These are phyloP conservation scores for Rhodosporidiobolus odoratus DNA, from an alignment of 768 basidiomycete species.

Conservation along the genomic window DNA sequence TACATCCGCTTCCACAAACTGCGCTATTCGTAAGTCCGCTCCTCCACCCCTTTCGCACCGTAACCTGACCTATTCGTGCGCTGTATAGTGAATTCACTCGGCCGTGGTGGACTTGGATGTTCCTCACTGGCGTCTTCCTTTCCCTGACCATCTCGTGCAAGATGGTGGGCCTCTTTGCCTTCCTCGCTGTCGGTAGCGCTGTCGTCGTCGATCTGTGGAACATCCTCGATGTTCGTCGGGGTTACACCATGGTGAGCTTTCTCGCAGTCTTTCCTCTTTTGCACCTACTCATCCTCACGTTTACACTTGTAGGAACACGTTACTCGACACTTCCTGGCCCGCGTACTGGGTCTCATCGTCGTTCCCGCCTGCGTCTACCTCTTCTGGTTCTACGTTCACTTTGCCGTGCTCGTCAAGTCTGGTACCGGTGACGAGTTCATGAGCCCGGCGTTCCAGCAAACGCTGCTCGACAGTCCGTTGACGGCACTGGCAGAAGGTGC, in stretches of 20 bases:
- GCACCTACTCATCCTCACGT: background rate
- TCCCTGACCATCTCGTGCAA: conserved; percentile 96
- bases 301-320: conserved; percentile 65
- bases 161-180: conserved; percentile 92
- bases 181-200: conserved; percentile 78
- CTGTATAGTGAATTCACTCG: conserved; percentile 68
- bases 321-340: conserved; percentile 77
- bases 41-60: background rate
- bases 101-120: conserved; percentile 92
- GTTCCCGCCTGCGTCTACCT: conserved; percentile 88
- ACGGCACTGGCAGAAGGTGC: conserved; percentile 83
- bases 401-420: conserved; percentile 75
- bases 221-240: conserved; percentile 75
- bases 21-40: conserved; percentile 63
- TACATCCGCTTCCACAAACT: conserved; percentile 93
- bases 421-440: conserved; percentile 94
- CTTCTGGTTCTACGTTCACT: conserved; percentile 93
- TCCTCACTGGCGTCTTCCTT: conserved; percentile 84
- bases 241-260: conserved; percentile 63
- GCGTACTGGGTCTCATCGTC: conserved; percentile 74
- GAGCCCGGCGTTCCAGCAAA: conserved; percentile 98
- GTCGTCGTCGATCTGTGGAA: conserved; percentile 93
- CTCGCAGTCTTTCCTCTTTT: conserved; percentile 5
- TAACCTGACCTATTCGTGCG: background rate
- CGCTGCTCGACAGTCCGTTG: conserved; percentile 83